Base-by-base conservation (phyloP, 2,329 filamentous ascomycete species). In the Pseudogymnoascus sp. region DNA sequence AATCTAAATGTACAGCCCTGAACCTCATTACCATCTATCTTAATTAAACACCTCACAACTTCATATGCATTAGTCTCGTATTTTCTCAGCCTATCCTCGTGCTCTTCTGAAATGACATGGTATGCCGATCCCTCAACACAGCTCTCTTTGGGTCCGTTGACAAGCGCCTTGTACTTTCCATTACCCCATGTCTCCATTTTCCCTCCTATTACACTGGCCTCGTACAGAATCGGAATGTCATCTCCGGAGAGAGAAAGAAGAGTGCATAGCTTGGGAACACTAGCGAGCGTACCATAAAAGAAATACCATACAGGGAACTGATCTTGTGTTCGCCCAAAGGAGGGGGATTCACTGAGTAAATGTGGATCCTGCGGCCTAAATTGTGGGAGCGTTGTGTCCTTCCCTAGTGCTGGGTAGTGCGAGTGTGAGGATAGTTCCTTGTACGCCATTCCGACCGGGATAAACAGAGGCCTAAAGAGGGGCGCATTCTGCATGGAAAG, bases 61-160 rank as follows among this genome's bases (percentile, higher is more conserved):
- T 77, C 75, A 66, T 78, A 78, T 11, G 66, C 69, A 16, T 72
- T 71, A 22, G 75, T 77, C 69, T 78, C 76, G 60, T 77, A 77
- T 6, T 65, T 65, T 10, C 71, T 64, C 24, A 78, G 60, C 1
- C 68, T 68, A 38, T 74, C 71, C 66, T 77, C 76, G 26, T 74
- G 66, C 31, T 73, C 70, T 24, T 67, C 64, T 6, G 62, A 67
- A 14, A 60, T 19, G 7, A 78, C 74, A 6, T 69, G 60, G 61
- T 73, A 76, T 10, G 72, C 73, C 19, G 50, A 68, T 6, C 75
- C 75, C 10, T 68, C 6, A 8, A 76, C 69, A 24, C 24, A 24
- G 4, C 40, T 60, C 1, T 26, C 62, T 10, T 50, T 63, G 2
- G 65, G 26, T 1, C 68, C 73, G 65, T 78, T 70, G 11, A 78